Base-by-base conservation (phyloP, 352 stramenopile genomes). In the Phytophthora boehmeriae region DNA sequence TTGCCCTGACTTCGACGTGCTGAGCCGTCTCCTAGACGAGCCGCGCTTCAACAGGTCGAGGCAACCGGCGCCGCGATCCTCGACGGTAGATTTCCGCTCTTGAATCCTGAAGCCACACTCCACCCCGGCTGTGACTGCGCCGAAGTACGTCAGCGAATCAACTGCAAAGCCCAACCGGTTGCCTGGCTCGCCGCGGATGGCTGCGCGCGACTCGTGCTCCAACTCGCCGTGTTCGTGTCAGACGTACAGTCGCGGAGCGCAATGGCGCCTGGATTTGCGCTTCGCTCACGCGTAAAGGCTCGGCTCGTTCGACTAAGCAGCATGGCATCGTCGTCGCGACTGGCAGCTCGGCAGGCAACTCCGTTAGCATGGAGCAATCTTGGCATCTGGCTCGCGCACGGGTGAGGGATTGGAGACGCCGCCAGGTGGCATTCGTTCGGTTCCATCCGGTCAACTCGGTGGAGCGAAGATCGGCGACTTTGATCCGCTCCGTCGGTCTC, bases 91-190 rank as follows among this genome's bases (percentile, higher is more conserved):
- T 34, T 11, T 38, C 43, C 34, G 50, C 47, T 60, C 11, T 9
- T 23, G 19, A 32, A 19, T 28, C 42, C 54, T 59, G 62, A 70
- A 70, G 62, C 62, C 62, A 70, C 60, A 53, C 54, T 11, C n/a
- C 16, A 59, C 46, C 62, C 62, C 41, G 62, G 62, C 62, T 70
- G 62, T 56, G 62, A 47, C 49, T 30, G 25, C 25, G 25, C 6
- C 25, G 25, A 52, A 66, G 20, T 1, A 44, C 42, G 55, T 70
- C 55, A 70, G 62, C 63, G 63, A 44, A 71, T 71, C 56, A 71
- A 53, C 41, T 32, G 41, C 45, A 57, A 65, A 56, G 43, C 42
- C 51, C 39, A 8, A n/a, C 54, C 39, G 3, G 8, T 43, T 20
- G n/a, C 30, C 23, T 38, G 10, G 22, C 27, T 27, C 50, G 32